phyloP scores from a whole-genome alignment of 73 alveolate genomes.

The Breviolum minutum region DNA sequence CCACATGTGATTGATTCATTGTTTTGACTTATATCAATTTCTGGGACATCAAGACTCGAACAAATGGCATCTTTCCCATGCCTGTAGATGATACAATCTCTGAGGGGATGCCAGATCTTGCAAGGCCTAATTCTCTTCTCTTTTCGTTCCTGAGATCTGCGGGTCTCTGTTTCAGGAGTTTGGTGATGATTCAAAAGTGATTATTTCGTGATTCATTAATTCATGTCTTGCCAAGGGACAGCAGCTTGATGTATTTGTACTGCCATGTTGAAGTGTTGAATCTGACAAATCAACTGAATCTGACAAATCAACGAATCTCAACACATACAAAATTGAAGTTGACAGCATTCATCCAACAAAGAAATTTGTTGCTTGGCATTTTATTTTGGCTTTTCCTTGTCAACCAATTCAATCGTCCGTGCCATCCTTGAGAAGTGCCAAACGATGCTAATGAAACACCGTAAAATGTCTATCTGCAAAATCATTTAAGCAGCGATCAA shows the following conservation, averaged over 20 bases:
- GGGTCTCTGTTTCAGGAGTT: not conserved
- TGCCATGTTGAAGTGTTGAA: conserved; percentile 92
- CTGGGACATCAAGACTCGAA: too few species aligned
- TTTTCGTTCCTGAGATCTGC: conserved; percentile 10
- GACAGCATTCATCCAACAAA: too few species aligned
- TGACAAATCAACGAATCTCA: not conserved
- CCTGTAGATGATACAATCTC: not conserved
- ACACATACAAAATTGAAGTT: too few species aligned
- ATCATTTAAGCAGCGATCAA: not conserved
- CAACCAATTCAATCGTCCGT: too few species aligned
- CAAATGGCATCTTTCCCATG: too few species aligned
- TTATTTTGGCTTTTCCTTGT: too few species aligned
- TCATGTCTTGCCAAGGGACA: conserved; percentile 33
- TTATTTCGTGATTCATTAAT: too few species aligned
- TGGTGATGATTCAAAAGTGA: not conserved
- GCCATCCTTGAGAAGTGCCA: too few species aligned
- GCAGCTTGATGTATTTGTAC: conserved; percentile 52
- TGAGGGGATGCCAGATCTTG: not conserved
- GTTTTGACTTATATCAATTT: too few species aligned
- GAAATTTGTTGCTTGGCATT: too few species aligned
- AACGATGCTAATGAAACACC: too few species aligned
- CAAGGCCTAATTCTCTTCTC: conserved; percentile 25
- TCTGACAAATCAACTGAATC: not conserved
- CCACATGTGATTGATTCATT: too few species aligned
- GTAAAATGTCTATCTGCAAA: not conserved